Evolutionary conservation across 108 stramenopile genomes (phyloP), one percentile per base, ranked within the genome.

Genomic region (Discostella stelligeroides): DNA sequence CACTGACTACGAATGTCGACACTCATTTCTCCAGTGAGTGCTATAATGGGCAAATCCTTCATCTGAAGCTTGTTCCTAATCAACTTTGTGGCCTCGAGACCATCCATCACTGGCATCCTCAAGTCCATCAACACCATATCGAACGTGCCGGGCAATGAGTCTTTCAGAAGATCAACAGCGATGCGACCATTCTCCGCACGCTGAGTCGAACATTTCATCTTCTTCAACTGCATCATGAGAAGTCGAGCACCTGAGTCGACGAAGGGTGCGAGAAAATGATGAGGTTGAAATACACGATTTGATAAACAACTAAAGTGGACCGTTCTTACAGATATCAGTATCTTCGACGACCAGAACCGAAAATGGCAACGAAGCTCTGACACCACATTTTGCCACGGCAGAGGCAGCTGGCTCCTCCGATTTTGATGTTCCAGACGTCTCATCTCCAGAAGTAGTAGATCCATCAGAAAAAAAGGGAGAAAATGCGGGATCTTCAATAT

Each of bases 31-130:
- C 73, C 73, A 20, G 73, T 75, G 27, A 75, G 59, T 39, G 73
- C 73, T 17, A 75, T 37, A 17, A 75, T 53, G 2, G 73, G 73
- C n/a, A 66, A 45, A 39, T 73, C 45, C 23, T n/a, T 66, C 64
- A 74, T 60, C 11, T 67, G 53, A 40, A 75, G 30, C 40, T 75
- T 49, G 8, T 53, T 13, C 8, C 49, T 55, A 25, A 86, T 86
- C 0, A 76, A 27, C 23, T 67, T 79, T 13, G 75, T 76, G 30
- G 85, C 85, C 53, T 83, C 82, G 39, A 83, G 48, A 6, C 85
- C 85, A 55, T 70, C 80, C 85, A 86, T 84, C 1, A 86, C 73
- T 7, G 82, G 85, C 85, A 86, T 86, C 34, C 73, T 50, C 49
- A 75, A 43, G 75, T 87, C 86, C 83, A 87, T 87, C 38, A 84